Base-by-base conservation (phyloP, 441 rosid species). In the Arabidopsis hybrid region DNA sequence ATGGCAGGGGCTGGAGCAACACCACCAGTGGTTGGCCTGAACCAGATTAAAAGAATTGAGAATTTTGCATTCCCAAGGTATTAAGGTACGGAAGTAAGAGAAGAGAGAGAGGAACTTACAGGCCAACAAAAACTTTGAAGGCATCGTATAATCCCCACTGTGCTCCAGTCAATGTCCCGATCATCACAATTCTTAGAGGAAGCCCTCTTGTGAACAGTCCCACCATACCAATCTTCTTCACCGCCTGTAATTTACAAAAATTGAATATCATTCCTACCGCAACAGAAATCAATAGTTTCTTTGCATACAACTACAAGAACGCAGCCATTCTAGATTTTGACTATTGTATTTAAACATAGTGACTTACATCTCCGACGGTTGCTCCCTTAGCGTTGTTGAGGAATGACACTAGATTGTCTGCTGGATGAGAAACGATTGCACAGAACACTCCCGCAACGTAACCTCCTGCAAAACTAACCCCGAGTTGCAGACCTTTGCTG, bases 331-430 rank as follows among this genome's bases (percentile, higher is more conserved):
- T 35, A 18, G 21, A 18, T 65, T 18, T 38, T 0, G 8, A 17
- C 56, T 17, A 8, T 17, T 65, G 35, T 35, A 49, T 35, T 50
- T 4, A 8, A 6, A 50, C 18, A 46, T 7, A 63, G 13, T 43
- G 61, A 84, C 97, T 85, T 78, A 95, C 99, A 75, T 96, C 99
- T 76, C 98, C 95, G 66, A 96, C 97, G 60, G 99, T 96, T 56
- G 99, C 99, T 31, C 98, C 99, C 81, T 93, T 96, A 12, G 99
- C 91, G 32, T 96, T 96, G 91, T 96, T 96, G 72, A 96, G 98
- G 92, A 96, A 96, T 21, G 99, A 96, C 69, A 96, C 99, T 4
- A 96, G 96, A 80, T 96, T 96, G 79, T 96, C 99, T 0, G 99
- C 99, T 43, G 99, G 99, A 69, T 96, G 99, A 39, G 99, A 96